Conservation (phyloP, 306 rosid genomes). For the Oemleria cerasiformis region DNA sequence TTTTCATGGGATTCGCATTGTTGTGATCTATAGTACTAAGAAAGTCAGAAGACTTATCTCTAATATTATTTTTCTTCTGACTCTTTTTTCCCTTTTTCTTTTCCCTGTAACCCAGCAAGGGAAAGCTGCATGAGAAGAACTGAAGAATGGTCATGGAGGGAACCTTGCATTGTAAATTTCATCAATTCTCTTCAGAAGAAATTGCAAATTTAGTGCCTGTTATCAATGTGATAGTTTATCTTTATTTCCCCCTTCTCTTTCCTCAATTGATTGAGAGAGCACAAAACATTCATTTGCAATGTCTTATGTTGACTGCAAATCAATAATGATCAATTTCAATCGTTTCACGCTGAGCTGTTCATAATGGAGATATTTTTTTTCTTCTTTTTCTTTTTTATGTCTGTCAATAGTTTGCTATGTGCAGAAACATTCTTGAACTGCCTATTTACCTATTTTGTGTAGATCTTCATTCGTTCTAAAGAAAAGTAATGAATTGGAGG, state of each 20-base stretch:
- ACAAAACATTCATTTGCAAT: slow-evolving; percentile 48
- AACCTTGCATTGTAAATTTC: slow-evolving; percentile 52
- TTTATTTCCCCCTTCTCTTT: slow-evolving; percentile 12
- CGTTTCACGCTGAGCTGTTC: background rate
- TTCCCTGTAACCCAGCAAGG: slow-evolving; percentile 42
- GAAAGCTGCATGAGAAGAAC: slow-evolving; percentile 66
- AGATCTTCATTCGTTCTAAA: background rate
- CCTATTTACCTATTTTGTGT: background rate
- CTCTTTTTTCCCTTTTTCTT: background rate
- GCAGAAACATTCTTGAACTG: background rate
- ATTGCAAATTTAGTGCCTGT: slow-evolving; percentile 34
- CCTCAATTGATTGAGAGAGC: slow-evolving; percentile 38
- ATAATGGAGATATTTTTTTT: background rate
- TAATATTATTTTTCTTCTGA: background rate
- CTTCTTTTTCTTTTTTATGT: no score
- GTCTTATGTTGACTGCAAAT: slow-evolving; percentile 38
- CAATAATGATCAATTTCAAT: slow-evolving; percentile 19
- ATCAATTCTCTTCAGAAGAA: slow-evolving; percentile 37
- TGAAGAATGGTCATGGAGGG: slow-evolving; percentile 41
- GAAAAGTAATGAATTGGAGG: background rate
- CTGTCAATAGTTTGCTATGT: background rate
- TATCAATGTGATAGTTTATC: slow-evolving; percentile 29
- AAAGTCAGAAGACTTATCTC: background rate
- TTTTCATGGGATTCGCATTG: no score
- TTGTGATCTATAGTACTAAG: no score